Evolutionary conservation across 1,139 yeast species (phyloP).

Genomic region (Saccharomyces hybrid): DNA sequence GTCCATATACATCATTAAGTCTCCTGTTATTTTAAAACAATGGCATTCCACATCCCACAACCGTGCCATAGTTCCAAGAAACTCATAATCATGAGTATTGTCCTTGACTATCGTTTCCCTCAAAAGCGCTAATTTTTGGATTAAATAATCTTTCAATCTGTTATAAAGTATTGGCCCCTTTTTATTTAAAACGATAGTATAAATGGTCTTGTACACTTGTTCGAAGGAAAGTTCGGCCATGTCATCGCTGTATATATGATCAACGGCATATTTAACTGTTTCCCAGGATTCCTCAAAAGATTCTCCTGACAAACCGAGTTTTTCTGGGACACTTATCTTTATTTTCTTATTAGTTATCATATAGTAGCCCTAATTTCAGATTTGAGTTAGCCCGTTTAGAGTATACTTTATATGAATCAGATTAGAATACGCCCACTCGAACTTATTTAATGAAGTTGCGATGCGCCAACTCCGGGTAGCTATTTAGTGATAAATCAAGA

Average conservation of each 20-base stretch:
- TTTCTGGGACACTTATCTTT: slow-evolving; percentile 69
- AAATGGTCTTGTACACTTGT: slow-evolving; percentile 74
- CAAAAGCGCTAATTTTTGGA: slow-evolving; percentile 40
- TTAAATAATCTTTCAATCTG: slow-evolving; percentile 47
- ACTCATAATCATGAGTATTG: slow-evolving; percentile 20
- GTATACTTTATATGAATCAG: neutral
- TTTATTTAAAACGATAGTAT: slow-evolving; percentile 68
- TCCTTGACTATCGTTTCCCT: slow-evolving; percentile 18
- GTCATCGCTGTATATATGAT: slow-evolving; percentile 64
- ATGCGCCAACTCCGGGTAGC: neutral
- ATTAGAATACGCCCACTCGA: neutral
- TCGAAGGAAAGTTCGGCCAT: slow-evolving; percentile 77
- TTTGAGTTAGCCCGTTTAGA: neutral
- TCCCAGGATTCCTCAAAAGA: slow-evolving; percentile 52
- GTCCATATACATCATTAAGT: slow-evolving; percentile 77
- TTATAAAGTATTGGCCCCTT: slow-evolving; percentile 64
- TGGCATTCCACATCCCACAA: slow-evolving; percentile 74
- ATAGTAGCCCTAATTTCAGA: neutral
- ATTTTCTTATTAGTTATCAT: slow-evolving; percentile 25
- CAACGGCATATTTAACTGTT: slow-evolving; percentile 62
- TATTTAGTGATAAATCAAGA: neutral
- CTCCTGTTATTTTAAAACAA: slow-evolving; percentile 74
- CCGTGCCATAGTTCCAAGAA: slow-evolving; percentile 41
- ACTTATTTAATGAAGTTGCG: neutral
- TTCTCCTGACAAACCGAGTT: slow-evolving; percentile 31